Evolutionary conservation across 1,284 basidiomycete genomes (phyloP).

Genomic region (Melampsora occidentalis): DNA sequence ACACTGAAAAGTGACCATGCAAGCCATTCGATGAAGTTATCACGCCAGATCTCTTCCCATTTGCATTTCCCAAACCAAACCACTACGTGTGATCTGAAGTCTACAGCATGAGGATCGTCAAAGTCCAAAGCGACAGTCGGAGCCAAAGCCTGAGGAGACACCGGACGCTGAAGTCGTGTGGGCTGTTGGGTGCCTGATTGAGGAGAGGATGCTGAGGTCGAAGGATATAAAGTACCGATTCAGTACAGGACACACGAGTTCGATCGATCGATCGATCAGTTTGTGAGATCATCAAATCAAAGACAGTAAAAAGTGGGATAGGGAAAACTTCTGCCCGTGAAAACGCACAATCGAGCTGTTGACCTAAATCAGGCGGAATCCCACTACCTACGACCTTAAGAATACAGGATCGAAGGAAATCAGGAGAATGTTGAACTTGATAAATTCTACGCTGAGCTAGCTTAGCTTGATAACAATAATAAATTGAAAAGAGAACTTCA

Average conservation of each 20-base stretch:
- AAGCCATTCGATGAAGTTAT: slow-evolving; percentile 51
- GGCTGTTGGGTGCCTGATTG: no score
- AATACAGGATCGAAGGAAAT: slow-evolving; percentile 24
- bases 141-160: no score
- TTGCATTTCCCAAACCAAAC: slow-evolving; percentile 38
- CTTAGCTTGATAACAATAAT: slow-evolving; percentile 15
- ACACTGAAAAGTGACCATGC: slow-evolving; percentile 50
- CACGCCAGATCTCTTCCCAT: slow-evolving; percentile 41
- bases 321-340: no score
- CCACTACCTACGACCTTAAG: slow-evolving; percentile 25
- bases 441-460: slow-evolving; percentile 12
- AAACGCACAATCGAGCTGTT: no score
- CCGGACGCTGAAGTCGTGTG: no score
- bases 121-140: no score
- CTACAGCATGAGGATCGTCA: slow-evolving; percentile 6
- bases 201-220: neutral
- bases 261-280: slow-evolving; percentile 1
- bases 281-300: neutral
- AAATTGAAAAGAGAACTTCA: slow-evolving; percentile 41
- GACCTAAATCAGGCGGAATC: neutral
- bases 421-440: slow-evolving; percentile 13
- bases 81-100: slow-evolving; percentile 23
- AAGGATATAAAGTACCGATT: neutral
- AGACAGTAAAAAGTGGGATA: no score
- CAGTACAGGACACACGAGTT: neutral